phyloP scores from a whole-genome alignment of 176 grass and related monocot species.

The Pontederia crassipes region DNA sequence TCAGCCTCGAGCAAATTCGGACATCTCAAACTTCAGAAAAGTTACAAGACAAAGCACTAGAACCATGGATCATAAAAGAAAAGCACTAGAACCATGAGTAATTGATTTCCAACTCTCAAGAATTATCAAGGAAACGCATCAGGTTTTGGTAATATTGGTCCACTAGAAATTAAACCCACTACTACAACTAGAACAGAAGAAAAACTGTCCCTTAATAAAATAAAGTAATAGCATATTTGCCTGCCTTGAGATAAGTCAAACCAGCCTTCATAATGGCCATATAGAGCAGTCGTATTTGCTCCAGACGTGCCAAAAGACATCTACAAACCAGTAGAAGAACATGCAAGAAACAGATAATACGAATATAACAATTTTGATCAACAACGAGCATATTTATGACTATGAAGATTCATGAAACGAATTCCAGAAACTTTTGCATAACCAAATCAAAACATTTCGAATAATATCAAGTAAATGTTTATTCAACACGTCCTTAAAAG shows the following conservation, averaged over 20 bases:
- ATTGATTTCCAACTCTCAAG: not conserved
- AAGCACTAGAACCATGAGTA: not conserved
- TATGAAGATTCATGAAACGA: not conserved
- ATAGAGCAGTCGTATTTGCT: constrained; percentile 12
- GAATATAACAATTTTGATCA: constrained; percentile 16
- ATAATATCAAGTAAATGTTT: constrained; percentile 3
- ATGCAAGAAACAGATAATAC: constrained; percentile 8
- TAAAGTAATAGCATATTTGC: constrained; percentile 15
- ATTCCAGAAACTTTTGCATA: not conserved
- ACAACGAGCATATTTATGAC: not conserved
- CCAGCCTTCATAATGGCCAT: constrained; percentile 11
- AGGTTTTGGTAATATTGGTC: not conserved
- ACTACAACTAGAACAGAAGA: not conserved
- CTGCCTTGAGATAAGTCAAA: constrained; percentile 14
- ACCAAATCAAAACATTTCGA: constrained; percentile 1
- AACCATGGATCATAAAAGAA: not conserved
- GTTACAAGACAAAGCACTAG: not conserved
- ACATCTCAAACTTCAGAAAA: not conserved
- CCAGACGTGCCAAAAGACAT: constrained; percentile 20
- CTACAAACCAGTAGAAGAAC: constrained; percentile 18
- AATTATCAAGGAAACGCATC: not conserved
- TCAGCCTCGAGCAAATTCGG: not conserved
- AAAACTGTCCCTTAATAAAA: constrained; percentile 1
- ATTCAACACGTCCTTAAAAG: not conserved
- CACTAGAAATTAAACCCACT: constrained; percentile 3